These are phyloP conservation scores for Tolypocladium inflatum DNA, from an alignment of 2,329 filamentous ascomycete species.

Conservation along the genomic window DNA sequence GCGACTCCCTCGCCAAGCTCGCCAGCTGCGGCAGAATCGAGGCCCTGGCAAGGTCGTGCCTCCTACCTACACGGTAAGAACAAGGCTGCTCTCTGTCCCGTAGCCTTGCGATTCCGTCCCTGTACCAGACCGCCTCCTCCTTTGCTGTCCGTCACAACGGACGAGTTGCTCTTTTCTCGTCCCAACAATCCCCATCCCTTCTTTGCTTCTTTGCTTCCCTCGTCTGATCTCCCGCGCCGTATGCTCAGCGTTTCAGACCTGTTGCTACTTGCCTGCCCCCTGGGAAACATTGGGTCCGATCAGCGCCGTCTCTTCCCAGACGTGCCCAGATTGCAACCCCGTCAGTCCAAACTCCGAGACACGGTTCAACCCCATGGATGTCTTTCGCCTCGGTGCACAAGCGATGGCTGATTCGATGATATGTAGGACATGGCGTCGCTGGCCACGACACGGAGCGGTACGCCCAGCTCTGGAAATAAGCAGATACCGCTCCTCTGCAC, in stretches of 20 bases:
- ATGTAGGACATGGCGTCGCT: conserved; percentile 28
- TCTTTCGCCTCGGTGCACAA: not conserved
- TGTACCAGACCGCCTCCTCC: conserved; percentile 1
- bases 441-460: conserved; percentile 9
- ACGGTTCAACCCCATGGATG: no score
- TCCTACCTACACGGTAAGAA: not conserved
- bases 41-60: not conserved
- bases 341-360: conserved; percentile 1
- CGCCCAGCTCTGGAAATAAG: conserved; percentile 13
- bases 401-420: conserved; percentile 2
- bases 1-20: not conserved
- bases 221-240: conserved; percentile 3
- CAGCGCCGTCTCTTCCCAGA: not conserved
- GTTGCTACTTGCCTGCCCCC: conserved; percentile 17
- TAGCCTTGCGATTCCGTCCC: not conserved
- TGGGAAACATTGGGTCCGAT: not conserved
- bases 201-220: conserved; percentile 15
- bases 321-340: not conserved
- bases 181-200: conserved; percentile 1
- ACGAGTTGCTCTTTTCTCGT: conserved; percentile 15
- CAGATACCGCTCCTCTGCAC: conserved; percentile 66
- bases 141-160: conserved; percentile 4
- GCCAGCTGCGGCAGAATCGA: not conserved
- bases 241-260: conserved; percentile 6
- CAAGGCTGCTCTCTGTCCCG: not conserved